phyloP scores from a whole-genome alignment of 2,329 filamentous ascomycete genomes.

The Leptographium lundbergii region DNA sequence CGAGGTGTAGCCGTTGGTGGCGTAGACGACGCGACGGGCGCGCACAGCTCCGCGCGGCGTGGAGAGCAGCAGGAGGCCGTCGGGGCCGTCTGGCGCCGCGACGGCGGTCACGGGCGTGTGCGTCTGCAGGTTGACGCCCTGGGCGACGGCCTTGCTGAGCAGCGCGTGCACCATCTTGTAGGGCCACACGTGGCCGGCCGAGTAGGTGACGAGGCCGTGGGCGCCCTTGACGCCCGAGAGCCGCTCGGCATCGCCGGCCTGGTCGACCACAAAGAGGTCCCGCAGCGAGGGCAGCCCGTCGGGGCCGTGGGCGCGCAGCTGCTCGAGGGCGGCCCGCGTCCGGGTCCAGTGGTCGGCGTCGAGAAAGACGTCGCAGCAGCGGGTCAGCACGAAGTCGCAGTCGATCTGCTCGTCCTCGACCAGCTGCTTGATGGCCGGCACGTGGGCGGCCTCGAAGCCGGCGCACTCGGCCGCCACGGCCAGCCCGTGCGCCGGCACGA shows the following conservation, averaged over 20 bases:
- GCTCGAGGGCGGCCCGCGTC: conserved; percentile 18
- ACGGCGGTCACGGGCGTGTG: conserved; percentile 28
- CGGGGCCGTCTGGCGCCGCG: not conserved
- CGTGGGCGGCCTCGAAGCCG: conserved; percentile 17
- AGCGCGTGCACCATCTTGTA: conserved; percentile 19
- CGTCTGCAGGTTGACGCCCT: conserved; percentile 38
- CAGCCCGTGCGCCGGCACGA: conserved; percentile 17
- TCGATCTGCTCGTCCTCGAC: conserved; percentile 26
- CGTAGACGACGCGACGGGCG: conserved; percentile 20
- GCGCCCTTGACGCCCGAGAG: conserved; percentile 24
- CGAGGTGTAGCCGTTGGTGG: conserved; percentile 22
- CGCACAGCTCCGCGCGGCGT: conserved; percentile 28
- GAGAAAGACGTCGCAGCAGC: conserved; percentile 26
- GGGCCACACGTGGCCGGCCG: conserved; percentile 17
- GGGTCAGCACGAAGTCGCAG: conserved; percentile 29
- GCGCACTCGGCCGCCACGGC: conserved; percentile 12
- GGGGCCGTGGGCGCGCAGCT: conserved; percentile 11
- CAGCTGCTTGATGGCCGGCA: conserved; percentile 20
- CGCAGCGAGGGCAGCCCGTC: conserved; percentile 9
- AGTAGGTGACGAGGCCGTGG: conserved; percentile 20
- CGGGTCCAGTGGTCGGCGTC: conserved; percentile 11
- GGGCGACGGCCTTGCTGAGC: conserved; percentile 6
- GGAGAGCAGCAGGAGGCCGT: conserved; percentile 15
- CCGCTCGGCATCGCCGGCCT: conserved; percentile 18
- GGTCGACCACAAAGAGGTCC: conserved; percentile 14